Base-by-base conservation (phyloP, 257 asterid genomes). In the Plantago ovata region DNA sequence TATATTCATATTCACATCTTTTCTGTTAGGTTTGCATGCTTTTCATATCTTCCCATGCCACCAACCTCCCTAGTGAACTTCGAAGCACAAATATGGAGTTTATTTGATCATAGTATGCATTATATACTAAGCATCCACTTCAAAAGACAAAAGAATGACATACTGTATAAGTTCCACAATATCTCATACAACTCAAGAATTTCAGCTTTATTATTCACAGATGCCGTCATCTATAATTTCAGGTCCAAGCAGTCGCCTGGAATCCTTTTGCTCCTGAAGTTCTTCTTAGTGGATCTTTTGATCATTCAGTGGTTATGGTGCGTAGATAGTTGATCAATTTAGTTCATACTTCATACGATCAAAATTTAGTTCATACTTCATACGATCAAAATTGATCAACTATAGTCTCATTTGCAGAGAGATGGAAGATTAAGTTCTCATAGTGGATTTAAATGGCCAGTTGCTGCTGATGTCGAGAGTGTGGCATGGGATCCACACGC, bases 231-330 rank as follows among this genome's bases (percentile, higher is more conserved):
- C 46, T 48, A 21, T 57, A 60, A 54, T 59, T 52, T 69, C 81
- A 89, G 96, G 96, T 93, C 47, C 97, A 93, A 81, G 89, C 96
- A 62, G 80, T 93, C 62, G 96, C 99, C 8, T 89, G 96, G 94
- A 89, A 82, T 80, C 81, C 61, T 59, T 68, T 69, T 68, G 72
- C 72, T 10, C 95, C 91, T 7, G n/a, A 84, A 69, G 92, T 86
- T 78, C 95, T 93, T 68, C 95, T 93, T 19, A 84, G 94, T 67
- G 96, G 99, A 51, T 93, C 99, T 33, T 86, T 93, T 39, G 96
- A 93, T 74, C 86, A 65, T 54, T 63, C 89, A 18, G 84, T 86
- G 32, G 84, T 81, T 57, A 72, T 87, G 95, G 96, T 87, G 71
- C 49, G 9, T 44, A 38, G 18, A 11, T n/a, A n/a, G n/a, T n/a